phyloP scores from a whole-genome alignment of 2,329 filamentous ascomycete species.

The Aspergillus felis region DNA sequence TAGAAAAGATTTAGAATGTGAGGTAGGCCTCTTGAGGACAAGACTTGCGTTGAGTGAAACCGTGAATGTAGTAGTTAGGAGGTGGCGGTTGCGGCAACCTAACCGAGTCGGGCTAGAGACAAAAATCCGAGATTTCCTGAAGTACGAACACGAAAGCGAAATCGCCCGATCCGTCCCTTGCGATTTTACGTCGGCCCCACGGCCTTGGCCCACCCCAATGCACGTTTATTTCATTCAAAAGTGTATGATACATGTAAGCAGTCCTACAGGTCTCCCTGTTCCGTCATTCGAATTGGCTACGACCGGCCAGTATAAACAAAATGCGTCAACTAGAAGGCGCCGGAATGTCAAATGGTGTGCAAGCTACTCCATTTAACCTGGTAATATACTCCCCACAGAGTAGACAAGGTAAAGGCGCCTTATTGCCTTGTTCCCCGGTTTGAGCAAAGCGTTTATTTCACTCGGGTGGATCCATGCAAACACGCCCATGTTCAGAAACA shows the following conservation, averaged over 20 bases:
- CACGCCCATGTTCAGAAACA: conserved; percentile 10
- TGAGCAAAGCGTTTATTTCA: not conserved
- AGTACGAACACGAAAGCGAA: not conserved
- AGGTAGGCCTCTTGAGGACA: too few relatives aligned
- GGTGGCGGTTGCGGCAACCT: not conserved
- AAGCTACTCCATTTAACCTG: not conserved
- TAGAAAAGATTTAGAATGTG: too few relatives aligned
- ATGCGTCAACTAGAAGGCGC: not conserved
- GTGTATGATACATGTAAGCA: not conserved
- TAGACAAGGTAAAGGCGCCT: not conserved
- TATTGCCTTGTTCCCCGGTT: not conserved
- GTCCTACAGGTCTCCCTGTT: too few relatives aligned
- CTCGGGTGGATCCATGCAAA: conserved; percentile 6
- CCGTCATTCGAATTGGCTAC: too few relatives aligned
- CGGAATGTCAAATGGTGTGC: not conserved
- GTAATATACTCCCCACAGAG: conserved; percentile 1
- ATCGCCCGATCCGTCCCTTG: not conserved
- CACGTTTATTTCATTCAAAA: not conserved
- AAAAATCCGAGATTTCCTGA: too few relatives aligned
- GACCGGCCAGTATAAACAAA: not conserved
- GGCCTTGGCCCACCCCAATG: not conserved
- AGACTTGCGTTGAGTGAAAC: too few relatives aligned
- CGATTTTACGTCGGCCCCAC: not conserved
- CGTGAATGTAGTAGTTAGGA: not conserved
- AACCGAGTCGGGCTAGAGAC: not conserved